phyloP scores from a whole-genome alignment of 257 asterid species.

The Pogostemon cablin region DNA sequence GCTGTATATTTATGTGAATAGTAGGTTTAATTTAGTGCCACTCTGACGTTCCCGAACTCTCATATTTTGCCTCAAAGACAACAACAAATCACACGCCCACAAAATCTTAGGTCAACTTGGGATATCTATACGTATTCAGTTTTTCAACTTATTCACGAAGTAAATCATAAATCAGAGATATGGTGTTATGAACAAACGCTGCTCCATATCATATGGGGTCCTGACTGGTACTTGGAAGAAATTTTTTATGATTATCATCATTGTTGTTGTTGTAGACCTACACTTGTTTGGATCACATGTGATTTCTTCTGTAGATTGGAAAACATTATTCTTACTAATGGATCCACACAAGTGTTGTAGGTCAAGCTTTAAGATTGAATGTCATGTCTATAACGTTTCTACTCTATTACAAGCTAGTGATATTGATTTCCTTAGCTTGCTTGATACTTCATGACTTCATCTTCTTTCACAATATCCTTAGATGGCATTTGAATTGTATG shows the following conservation, averaged over 20 bases:
- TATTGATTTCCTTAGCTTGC: slow-evolving; percentile 3
- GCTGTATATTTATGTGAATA: neutral
- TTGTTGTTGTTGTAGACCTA: too few species aligned
- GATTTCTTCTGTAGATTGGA: too few species aligned
- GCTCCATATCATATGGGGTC: neutral
- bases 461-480: slow-evolving; percentile 30
- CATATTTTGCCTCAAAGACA: neutral
- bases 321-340: neutral
- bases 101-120: neutral
- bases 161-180: neutral
- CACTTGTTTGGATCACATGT: too few species aligned
- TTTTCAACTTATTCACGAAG: neutral
- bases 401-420: neutral
- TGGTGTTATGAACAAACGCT: too few species aligned
- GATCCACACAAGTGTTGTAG: neutral
- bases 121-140: neutral
- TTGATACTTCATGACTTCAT: slow-evolving; percentile 5
- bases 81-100: neutral
- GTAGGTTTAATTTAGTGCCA: neutral
- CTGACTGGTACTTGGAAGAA: neutral
- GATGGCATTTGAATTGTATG: slow-evolving; percentile 96
- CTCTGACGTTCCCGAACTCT: slow-evolving; percentile 10
- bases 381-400: neutral
- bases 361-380: neutral
- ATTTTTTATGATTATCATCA: too few species aligned